Conservation (phyloP, 2,329 filamentous ascomycete genomes). For the Penicillium sp. region DNA sequence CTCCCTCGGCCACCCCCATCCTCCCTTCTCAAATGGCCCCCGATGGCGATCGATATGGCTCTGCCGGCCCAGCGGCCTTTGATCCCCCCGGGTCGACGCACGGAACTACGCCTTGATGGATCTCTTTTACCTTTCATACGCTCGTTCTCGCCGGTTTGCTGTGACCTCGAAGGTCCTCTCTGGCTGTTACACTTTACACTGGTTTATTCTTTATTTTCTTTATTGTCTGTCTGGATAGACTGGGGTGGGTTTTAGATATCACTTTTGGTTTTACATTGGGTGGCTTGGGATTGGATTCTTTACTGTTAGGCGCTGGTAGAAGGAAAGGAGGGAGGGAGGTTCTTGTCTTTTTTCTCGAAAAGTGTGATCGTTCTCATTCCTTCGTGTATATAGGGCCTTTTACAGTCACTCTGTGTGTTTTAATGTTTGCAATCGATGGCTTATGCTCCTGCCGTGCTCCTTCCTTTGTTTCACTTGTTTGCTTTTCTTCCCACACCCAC, state of each 20-base stretch:
- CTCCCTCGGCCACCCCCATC: conserved; percentile 33
- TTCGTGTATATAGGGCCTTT: conserved; percentile 28
- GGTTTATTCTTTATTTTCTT: conserved; percentile 14
- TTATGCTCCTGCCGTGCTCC: conserved; percentile 2
- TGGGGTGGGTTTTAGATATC: conserved; percentile 31
- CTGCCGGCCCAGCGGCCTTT: conserved; percentile 27
- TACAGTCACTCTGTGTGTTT: conserved; percentile 8
- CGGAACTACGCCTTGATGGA: conserved; percentile 32
- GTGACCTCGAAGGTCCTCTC: conserved; percentile 12
- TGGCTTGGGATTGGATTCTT: conserved; percentile 22
- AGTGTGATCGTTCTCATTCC: conserved; percentile 21
- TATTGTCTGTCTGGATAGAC: conserved; percentile 35
- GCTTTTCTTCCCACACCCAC: background rate
- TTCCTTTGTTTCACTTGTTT: background rate
- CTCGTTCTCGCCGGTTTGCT: conserved; percentile 8
- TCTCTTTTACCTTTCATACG: conserved; percentile 1
- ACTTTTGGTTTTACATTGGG: conserved; percentile 24
- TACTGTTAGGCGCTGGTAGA: conserved; percentile 22
- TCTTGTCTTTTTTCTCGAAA: conserved; percentile 14
- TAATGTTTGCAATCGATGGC: conserved; percentile 11
- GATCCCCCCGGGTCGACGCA: conserved; percentile 32
- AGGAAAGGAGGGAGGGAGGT: conserved; percentile 16
- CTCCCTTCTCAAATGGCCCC: conserved; percentile 36
- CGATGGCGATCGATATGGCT: conserved; percentile 34
- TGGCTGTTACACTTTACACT: conserved; percentile 12